Evolutionary conservation across 1,284 basidiomycete genomes (phyloP).

Genomic region (Cryptococcus maquisensis): DNA sequence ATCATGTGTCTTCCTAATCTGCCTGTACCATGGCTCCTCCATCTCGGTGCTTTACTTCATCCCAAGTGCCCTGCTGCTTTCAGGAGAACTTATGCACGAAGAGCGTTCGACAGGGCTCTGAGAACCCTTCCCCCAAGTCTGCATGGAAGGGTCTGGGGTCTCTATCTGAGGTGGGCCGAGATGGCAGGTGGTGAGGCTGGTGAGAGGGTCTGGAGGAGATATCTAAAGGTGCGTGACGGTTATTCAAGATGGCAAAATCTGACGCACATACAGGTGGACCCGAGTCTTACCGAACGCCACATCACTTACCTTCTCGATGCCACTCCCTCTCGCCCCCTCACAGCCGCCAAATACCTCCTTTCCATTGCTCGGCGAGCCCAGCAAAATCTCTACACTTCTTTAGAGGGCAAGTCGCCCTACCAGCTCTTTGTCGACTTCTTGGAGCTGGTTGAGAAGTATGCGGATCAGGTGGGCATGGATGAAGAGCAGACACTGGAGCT

Average conservation of each 20-base stretch:
- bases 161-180: conserved; percentile 94
- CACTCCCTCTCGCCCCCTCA: conserved; percentile 72
- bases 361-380: conserved; percentile 77
- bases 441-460: conserved; percentile 82
- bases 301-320: conserved; percentile 69
- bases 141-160: conserved; percentile 90
- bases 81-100: conserved; percentile 82
- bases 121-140: conserved; percentile 89
- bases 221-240: conserved; percentile 58
- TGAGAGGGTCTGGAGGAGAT: conserved; percentile 83
- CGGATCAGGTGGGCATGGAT: conserved; percentile 88
- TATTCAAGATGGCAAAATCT: background rate
- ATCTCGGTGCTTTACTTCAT: conserved; percentile 84
- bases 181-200: conserved; percentile 75
- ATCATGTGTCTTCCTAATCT: conserved; percentile 84
- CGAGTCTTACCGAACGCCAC: conserved; percentile 79
- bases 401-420: conserved; percentile 93
- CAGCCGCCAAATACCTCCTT: conserved; percentile 88
- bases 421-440: conserved; percentile 91
- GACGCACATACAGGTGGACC: conserved; percentile 57
- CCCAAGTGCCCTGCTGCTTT: conserved; percentile 80
- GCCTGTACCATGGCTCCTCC: conserved; percentile 90
- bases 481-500: conserved; percentile 64
- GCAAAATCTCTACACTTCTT: conserved; percentile 75
- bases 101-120: conserved; percentile 90